phyloP scores from a whole-genome alignment of 2,329 filamentous ascomycete species.

The Phialophora tarda region DNA sequence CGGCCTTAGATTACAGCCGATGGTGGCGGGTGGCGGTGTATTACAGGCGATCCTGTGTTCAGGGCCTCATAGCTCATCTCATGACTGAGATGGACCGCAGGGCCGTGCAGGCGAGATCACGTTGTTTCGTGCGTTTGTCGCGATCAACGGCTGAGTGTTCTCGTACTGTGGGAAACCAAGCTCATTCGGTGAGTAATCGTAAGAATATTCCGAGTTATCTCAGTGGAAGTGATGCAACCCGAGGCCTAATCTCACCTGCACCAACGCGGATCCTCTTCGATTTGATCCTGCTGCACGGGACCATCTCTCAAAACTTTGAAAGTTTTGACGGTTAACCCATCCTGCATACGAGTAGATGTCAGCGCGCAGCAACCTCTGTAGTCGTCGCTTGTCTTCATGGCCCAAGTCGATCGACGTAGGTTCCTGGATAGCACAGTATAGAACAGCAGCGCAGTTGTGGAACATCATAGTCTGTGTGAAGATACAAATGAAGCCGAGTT shows the following conservation, averaged over 20 bases:
- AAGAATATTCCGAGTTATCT: background rate
- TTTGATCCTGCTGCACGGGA: background rate
- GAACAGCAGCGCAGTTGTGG: background rate
- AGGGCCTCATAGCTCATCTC: background rate
- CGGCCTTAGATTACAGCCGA: background rate
- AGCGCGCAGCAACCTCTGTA: background rate
- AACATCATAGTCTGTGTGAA: background rate
- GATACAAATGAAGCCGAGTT: background rate
- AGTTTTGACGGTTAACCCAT: background rate
- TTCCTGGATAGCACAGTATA: background rate
- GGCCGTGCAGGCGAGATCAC: slow-evolving; percentile 5
- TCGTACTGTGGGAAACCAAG: too few relatives aligned
- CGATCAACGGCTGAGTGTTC: background rate
- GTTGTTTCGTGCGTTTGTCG: slow-evolving; percentile 19
- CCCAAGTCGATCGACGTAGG: background rate
- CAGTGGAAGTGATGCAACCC: background rate
- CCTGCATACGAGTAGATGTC: background rate
- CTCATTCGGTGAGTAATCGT: background rate
- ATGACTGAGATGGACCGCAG: background rate
- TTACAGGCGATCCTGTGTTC: background rate
- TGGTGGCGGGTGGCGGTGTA: background rate
- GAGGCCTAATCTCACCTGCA: background rate
- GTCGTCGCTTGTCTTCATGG: background rate
- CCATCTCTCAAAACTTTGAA: slow-evolving; percentile 1
- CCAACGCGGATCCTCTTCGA: background rate